These are phyloP conservation scores for Zea luxurians DNA, from an alignment of 176 grass and related monocot genomes.

Conservation along the genomic window DNA sequence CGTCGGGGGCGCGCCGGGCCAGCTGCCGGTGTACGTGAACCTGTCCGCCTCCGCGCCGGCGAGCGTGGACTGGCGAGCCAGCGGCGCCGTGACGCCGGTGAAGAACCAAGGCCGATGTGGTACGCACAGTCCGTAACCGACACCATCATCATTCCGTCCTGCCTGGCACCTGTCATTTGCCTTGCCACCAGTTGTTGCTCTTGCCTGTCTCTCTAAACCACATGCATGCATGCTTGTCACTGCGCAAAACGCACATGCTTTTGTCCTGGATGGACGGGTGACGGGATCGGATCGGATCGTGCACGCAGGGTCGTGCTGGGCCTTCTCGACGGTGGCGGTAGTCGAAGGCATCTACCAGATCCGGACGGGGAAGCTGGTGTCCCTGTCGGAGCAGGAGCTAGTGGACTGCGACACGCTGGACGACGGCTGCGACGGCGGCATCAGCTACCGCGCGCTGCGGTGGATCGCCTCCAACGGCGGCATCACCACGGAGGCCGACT, in stretches of 20 bases:
- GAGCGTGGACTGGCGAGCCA: conserved; percentile 45
- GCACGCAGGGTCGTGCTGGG: conserved; percentile 60
- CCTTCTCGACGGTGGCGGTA: conserved; percentile 56
- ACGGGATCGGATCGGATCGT: not conserved
- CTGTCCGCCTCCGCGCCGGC: conserved; percentile 28
- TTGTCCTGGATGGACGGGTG: conserved; percentile 27
- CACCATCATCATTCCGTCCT: too few species aligned
- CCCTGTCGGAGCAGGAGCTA: conserved; percentile 69
- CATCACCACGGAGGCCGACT: conserved; percentile 46
- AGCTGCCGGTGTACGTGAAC: conserved; percentile 21
- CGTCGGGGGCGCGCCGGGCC: too few species aligned
- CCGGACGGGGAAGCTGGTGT: conserved; percentile 50
- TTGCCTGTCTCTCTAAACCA: not conserved
- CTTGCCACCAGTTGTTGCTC: not conserved
- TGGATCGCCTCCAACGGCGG: conserved; percentile 63
- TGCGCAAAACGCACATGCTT: not conserved
- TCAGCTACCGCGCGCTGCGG: conserved; percentile 51
- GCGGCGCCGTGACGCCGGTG: conserved; percentile 52
- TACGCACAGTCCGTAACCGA: not conserved
- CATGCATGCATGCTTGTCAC: not conserved
- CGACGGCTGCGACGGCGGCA: conserved; percentile 54
- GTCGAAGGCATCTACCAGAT: conserved; percentile 64
- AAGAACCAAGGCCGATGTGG: conserved; percentile 51
- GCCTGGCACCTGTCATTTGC: not conserved
- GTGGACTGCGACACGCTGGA: conserved; percentile 64